Evolutionary conservation across 2,329 filamentous ascomycete species (phyloP).

Genomic region (Fusarium sp.): DNA sequence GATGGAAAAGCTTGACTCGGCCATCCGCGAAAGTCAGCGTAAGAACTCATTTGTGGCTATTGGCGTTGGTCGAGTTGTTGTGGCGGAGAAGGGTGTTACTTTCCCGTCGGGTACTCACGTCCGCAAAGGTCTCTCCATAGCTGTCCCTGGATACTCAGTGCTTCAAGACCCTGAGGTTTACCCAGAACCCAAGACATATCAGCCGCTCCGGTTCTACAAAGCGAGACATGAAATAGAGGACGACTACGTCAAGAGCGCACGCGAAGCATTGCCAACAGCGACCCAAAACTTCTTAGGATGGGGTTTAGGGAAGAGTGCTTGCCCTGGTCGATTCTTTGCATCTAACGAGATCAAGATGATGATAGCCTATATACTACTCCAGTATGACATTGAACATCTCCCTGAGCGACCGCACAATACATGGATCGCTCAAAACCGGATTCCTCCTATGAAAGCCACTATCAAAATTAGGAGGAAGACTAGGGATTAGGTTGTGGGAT

Average conservation of each 20-base stretch:
- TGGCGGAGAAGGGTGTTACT: not conserved
- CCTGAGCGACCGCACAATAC: not conserved
- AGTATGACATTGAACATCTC: slow-evolving; percentile 14
- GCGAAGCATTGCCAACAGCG: slow-evolving; percentile 8
- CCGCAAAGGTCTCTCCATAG: slow-evolving; percentile 9
- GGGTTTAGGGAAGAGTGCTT: slow-evolving; percentile 9
- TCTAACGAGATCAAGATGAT: slow-evolving; percentile 19
- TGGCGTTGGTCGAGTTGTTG: no score
- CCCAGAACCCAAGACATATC: not conserved
- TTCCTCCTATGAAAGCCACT: slow-evolving; percentile 16
- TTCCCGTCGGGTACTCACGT: slow-evolving; percentile 16
- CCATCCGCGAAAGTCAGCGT: no score
- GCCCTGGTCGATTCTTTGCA: slow-evolving; percentile 12
- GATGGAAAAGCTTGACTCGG: no score
- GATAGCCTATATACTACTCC: not conserved
- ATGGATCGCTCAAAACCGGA: slow-evolving; percentile 15
- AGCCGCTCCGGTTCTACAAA: slow-evolving; percentile 13
- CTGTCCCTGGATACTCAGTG: slow-evolving; percentile 11
- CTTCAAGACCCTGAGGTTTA: slow-evolving; percentile 17
- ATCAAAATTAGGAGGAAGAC: not conserved
- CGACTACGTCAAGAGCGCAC: not conserved
- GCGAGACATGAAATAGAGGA: not conserved
- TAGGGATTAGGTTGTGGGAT: no score
- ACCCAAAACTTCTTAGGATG: slow-evolving; percentile 9
- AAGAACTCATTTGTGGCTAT: no score